Evolutionary conservation across 495 filamentous ascomycete genomes (phyloP).

Genomic region (Trichodelitschia bisporula): DNA sequence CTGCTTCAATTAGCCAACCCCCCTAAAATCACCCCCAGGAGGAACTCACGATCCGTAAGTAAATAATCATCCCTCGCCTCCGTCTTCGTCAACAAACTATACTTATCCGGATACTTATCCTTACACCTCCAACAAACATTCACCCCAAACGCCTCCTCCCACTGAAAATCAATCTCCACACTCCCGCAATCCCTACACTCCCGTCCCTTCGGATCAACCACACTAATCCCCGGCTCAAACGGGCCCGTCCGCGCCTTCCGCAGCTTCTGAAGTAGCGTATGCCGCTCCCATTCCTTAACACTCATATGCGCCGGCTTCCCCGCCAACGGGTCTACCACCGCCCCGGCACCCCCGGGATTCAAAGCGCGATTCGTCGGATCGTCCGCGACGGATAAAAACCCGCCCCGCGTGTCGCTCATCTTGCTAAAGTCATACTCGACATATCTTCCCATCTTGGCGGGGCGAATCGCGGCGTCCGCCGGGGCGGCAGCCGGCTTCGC

Average conservation of each 20-base stretch:
- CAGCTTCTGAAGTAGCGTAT: constrained; percentile 42
- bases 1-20: constrained; percentile 15
- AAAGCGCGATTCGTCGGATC: constrained; percentile 72
- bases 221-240: constrained; percentile 64
- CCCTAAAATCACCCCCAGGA: no score
- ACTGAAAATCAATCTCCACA: constrained; percentile 82
- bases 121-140: constrained; percentile 56
- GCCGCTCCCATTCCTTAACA: constrained; percentile 71
- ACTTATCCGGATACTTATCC: constrained; percentile 72
- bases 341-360: constrained; percentile 17
- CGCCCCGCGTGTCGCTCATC: constrained; percentile 95
- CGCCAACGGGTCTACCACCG: constrained; percentile 29
- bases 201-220: constrained; percentile 35
- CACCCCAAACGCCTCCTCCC: constrained; percentile 57
- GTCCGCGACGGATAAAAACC: constrained; percentile 67
- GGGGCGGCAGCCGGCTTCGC: constrained; percentile 14
- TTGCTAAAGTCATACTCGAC: constrained; percentile 94
- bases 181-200: constrained; percentile 60
- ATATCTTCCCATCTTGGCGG: constrained; percentile 70
- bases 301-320: constrained; percentile 82
- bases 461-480: constrained; percentile 30
- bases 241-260: constrained; percentile 52
- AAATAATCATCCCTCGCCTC: constrained; percentile 90
- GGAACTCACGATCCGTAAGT: constrained; percentile 59
- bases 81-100: constrained; percentile 85